Base-by-base conservation (phyloP, 2,329 filamentous ascomycete genomes). In the Alternaria sp. region DNA sequence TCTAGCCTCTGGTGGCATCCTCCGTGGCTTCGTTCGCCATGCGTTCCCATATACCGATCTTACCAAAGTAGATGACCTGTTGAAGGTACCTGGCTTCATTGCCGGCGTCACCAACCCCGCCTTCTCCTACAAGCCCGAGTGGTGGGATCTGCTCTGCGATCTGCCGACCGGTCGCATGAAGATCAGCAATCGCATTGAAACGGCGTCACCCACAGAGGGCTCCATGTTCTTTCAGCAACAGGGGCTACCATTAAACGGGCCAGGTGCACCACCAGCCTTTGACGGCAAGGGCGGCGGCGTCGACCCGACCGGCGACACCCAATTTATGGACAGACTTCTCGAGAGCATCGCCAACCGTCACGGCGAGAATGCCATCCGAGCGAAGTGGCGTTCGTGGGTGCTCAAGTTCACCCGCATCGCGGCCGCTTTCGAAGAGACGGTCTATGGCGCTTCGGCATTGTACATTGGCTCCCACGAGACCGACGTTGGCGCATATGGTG, bases 31-130 rank as follows among this genome's bases (percentile, higher is more conserved):
- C 80, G 97, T 95, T 9, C 88, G 96, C 17, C 93, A 98, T 81
- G 96, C 96, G 1, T 99, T 99, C 77, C 96, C 96, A 3, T 99
- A 99, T 77, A 99, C 96, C 1, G 96, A 99, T 82, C 86, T 99
- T 46, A 97, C 93, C 68, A 99, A 99, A 81, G 94, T 99, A 63
- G 96, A 99, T 70, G 96, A 98, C 77, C 86, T 99, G 11, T 86
- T 99, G 51, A 95, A 96, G 73, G 96, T 99, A 0, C 95, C 96
- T 7, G 96, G 96, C 3, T 99, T 99, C 80, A 97, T 99, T 72
- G 96, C 96, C 3, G 96, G 96, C 61, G 96, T 99, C 44, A 99
- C 95, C 1, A 99, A 99, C 76, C 96, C 96, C 6, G 95, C 93
- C 0, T 99, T 99, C 78, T 93, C 95, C 65, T 89, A 93, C 74